phyloP scores from a whole-genome alignment of 495 filamentous ascomycete species.

The Hypoxylon crocopeplum region DNA sequence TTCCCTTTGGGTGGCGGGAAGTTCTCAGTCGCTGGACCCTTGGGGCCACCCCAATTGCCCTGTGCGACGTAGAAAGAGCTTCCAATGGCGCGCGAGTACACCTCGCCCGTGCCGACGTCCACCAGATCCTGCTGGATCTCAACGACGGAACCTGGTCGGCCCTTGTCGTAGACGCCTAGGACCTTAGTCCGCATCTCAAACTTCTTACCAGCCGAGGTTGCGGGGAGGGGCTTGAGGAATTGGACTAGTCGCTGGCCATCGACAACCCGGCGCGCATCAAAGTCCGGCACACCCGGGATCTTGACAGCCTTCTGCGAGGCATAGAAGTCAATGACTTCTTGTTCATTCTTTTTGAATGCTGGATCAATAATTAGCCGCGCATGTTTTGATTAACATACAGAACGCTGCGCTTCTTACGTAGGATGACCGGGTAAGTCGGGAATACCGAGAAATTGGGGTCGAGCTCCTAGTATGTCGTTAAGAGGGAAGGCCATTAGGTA shows the following conservation, averaged over 20 bases:
- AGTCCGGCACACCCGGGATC: slow-evolving; percentile 79
- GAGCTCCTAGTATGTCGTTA: slow-evolving; percentile 66
- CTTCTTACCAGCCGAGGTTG: slow-evolving; percentile 70
- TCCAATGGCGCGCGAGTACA: slow-evolving; percentile 71
- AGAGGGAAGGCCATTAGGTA: not conserved
- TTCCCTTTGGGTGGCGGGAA: slow-evolving; percentile 75
- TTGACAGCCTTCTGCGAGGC: slow-evolving; percentile 61
- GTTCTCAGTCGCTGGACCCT: slow-evolving; percentile 77
- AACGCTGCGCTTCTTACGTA: slow-evolving; percentile 60
- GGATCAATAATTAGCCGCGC: slow-evolving; percentile 1
- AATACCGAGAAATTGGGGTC: slow-evolving; percentile 84
- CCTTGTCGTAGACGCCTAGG: slow-evolving; percentile 90
- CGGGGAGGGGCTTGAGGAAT: slow-evolving; percentile 78
- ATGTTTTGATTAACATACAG: not conserved
- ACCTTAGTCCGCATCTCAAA: slow-evolving; percentile 84
- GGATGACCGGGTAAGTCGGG: slow-evolving; percentile 84
- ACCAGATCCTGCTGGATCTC: slow-evolving; percentile 82
- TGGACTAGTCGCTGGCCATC: slow-evolving; percentile 85
- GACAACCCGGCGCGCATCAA: slow-evolving; percentile 76
- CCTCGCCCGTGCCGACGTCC: slow-evolving; percentile 70
- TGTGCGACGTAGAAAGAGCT: slow-evolving; percentile 83
- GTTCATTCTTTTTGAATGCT: slow-evolving; percentile 81
- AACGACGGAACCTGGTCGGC: slow-evolving; percentile 79
- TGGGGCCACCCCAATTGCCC: slow-evolving; percentile 90
- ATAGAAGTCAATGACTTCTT: slow-evolving; percentile 90